Conservation (phyloP, 805 yeast species). For the Ogataea trehalophila region DNA sequence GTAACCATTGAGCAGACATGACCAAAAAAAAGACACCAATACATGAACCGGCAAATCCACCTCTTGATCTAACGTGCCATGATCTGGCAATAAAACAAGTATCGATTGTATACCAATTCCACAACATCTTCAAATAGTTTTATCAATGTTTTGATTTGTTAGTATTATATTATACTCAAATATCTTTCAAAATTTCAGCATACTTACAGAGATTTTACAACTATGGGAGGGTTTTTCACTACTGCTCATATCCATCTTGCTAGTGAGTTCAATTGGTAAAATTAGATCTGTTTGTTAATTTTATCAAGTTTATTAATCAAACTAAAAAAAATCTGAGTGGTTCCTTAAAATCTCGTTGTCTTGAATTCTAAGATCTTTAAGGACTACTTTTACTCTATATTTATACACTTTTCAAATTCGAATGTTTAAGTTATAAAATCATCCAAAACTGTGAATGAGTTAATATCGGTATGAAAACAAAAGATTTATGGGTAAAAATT, state of each 20-base stretch:
- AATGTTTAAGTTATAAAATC: too few species aligned
- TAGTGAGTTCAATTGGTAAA: conserved; percentile 9
- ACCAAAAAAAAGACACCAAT: conserved; percentile 61
- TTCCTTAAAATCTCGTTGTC: too few species aligned
- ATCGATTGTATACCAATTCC: conserved; percentile 72
- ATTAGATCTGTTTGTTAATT: too few species aligned
- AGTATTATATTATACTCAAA: neutral
- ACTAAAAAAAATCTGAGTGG: too few species aligned
- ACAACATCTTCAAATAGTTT: conserved; percentile 41
- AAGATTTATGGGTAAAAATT: too few species aligned
- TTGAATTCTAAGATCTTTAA: too few species aligned
- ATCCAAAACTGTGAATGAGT: too few species aligned
- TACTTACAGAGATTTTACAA: conserved; percentile 19
- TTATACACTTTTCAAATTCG: too few species aligned
- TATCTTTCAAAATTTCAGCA: neutral
- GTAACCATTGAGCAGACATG: conserved; percentile 51
- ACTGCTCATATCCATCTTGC: conserved; percentile 15
- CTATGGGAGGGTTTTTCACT: conserved; percentile 1
- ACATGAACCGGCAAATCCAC: conserved; percentile 71
- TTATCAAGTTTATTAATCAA: too few species aligned
- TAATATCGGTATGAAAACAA: too few species aligned
- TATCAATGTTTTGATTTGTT: neutral
- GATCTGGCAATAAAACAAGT: conserved; percentile 57
- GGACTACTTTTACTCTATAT: too few species aligned
- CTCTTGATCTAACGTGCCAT: conserved; percentile 57